These are phyloP conservation scores for Vitis hybrid DNA, from an alignment of 177 flowering plant genomes.

Conservation along the genomic window DNA sequence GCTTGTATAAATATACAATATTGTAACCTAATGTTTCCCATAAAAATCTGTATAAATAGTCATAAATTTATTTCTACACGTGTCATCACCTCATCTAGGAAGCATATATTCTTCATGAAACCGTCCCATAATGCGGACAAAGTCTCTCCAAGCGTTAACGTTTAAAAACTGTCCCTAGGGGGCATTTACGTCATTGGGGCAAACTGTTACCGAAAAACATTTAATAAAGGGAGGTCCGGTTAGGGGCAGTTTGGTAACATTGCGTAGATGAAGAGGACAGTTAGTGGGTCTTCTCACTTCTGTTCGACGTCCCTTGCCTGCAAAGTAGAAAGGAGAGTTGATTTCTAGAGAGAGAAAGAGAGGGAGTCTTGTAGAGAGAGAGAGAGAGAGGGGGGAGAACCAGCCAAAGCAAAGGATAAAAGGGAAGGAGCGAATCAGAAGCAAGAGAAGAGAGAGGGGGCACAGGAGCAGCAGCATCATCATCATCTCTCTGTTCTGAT, in stretches of 20 bases:
- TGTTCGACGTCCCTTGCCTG: slow-evolving; percentile 30
- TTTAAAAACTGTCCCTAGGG: neutral
- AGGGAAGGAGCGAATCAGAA: slow-evolving; percentile 4
- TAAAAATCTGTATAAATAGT: too few relatives aligned
- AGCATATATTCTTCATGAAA: neutral
- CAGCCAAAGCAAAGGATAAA: slow-evolving; percentile 6
- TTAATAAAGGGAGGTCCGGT: slow-evolving; percentile 7
- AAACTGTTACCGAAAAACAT: neutral
- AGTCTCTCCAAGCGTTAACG: neutral
- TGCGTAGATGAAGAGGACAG: slow-evolving; percentile 12
- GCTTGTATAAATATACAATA: too few relatives aligned
- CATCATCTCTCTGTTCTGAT: neutral
- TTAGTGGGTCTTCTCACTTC: slow-evolving; percentile 28
- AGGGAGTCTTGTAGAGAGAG: neutral
- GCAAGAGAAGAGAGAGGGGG: slow-evolving; percentile 5
- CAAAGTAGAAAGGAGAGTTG: slow-evolving; percentile 14
- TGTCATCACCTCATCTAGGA: too few relatives aligned
- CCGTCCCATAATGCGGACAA: neutral
- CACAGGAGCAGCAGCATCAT: neutral
- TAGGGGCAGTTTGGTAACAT: slow-evolving; percentile 24
- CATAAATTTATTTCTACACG: too few relatives aligned
- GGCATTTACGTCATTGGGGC: slow-evolving; percentile 7
- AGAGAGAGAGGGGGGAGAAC: neutral
- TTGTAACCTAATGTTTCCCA: too few relatives aligned
- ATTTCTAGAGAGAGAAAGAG: slow-evolving; percentile 4